Evolutionary conservation across 352 stramenopile species (phyloP), one percentile per base, ranked within the genome.

Genomic region (Pseudoperonospora humuli): DNA sequence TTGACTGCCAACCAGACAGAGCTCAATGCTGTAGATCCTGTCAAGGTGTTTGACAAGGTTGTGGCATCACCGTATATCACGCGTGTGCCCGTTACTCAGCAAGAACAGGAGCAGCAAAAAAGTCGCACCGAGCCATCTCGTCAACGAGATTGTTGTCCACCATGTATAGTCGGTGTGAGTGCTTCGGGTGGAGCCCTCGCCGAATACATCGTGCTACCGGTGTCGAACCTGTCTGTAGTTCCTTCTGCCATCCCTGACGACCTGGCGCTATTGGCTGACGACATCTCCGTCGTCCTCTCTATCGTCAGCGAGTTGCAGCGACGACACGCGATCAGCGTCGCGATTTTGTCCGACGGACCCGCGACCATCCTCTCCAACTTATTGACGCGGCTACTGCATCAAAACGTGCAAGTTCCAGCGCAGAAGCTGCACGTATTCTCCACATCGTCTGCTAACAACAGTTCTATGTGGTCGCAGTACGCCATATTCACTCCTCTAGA

Each of bases 161-260:
- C 57, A n/a, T 57, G 37, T 26, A 14, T 81, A 14, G 18, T 81
- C 14, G 69, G 69, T 17, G 39, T 75, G 11, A 69, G 46, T 42
- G 36, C 64, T 3, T 28, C 57, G 17, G 46, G 33, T 1, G 70
- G 70, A 1, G 34, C 70, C 7, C 50, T 81, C 2, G 54, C 61
- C 4, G 57, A 81, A 39, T 71, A 61, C 50, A 52, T 76, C 14
- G 65, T 68, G 18, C 7, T 81, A 7, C 70, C 67, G 15, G 9
- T 62, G 18, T 45, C 48, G 4, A 76, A 60, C 18, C 34, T 81
- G 25, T 48, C 38, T 4, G 47, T 51, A 14, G 39, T 78, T 1
- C 64, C 70, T 13, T 21, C 38, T 6, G 23, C 6, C 10, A 8
- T 81, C 3, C 57, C 70, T 10, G 56, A 78, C 26, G 66, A 78